A percentile compares a stretch with the other conserved stretches of the same genome.
Conservation (phyloP, 2,329 filamentous ascomycete species). For the Cercospora zeina region DNA sequence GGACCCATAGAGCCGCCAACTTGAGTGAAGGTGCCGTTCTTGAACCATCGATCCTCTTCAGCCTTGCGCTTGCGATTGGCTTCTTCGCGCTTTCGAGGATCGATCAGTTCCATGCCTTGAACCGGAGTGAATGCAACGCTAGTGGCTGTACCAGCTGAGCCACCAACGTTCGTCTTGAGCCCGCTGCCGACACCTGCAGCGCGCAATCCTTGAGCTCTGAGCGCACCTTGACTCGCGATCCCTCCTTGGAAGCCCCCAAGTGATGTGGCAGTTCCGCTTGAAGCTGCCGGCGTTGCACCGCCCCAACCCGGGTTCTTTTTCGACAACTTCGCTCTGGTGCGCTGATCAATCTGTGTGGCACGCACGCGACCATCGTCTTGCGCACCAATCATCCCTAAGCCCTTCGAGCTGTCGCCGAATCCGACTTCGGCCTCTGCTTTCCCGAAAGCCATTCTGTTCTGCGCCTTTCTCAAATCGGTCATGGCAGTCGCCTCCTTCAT, state of each 20-base stretch:
- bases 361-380: slow-evolving; percentile 86
- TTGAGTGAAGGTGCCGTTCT: slow-evolving; percentile 94
- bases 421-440: slow-evolving; percentile 94
- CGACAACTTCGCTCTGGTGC: slow-evolving; percentile 87
- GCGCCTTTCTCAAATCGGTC: slow-evolving; percentile 93
- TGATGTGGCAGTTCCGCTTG: slow-evolving; percentile 74
- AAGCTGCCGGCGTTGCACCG: slow-evolving; percentile 56
- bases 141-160: slow-evolving; percentile 62
- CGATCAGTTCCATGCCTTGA: slow-evolving; percentile 90
- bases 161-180: slow-evolving; percentile 34
- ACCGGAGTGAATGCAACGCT: slow-evolving; percentile 91
- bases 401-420: slow-evolving; percentile 83
- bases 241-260: slow-evolving; percentile 72
- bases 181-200: slow-evolving; percentile 71
- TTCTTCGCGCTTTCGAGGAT: slow-evolving; percentile 87
- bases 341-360: slow-evolving; percentile 83
- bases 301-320: slow-evolving; percentile 98
- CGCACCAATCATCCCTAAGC: slow-evolving; percentile 93
- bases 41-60: slow-evolving; percentile 95
- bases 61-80: slow-evolving; percentile 87
- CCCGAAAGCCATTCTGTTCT: slow-evolving; percentile 93
- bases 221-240: slow-evolving; percentile 63
- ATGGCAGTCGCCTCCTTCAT: slow-evolving; percentile 96
- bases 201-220: slow-evolving; percentile 76
- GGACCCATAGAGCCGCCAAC: slow-evolving; percentile 52